phyloP scores from a whole-genome alignment of 2,329 filamentous ascomycete species.

The Scytalidium sp. region DNA sequence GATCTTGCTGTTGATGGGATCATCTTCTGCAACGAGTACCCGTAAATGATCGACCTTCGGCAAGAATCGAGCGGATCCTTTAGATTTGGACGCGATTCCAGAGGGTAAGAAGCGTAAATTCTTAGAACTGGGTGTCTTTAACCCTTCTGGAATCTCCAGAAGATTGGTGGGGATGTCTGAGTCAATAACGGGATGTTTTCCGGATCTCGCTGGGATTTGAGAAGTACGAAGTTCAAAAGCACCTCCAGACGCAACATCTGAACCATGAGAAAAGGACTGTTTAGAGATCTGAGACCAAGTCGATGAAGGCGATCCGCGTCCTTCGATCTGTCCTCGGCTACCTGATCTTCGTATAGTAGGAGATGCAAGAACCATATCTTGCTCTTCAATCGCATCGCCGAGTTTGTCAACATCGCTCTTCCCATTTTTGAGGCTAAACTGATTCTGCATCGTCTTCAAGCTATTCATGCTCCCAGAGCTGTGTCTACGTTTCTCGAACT shows the following conservation, averaged over 20 bases:
- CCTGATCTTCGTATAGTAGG: conserved; percentile 37
- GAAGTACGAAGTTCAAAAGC: not conserved
- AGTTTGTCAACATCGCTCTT: conserved; percentile 66
- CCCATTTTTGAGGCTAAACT: conserved; percentile 36
- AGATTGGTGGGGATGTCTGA: not conserved
- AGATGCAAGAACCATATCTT: conserved; percentile 19
- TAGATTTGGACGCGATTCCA: not conserved
- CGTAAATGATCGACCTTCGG: conserved; percentile 27
- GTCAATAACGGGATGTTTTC: not conserved
- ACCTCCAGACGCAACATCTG: not conserved
- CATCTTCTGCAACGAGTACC: conserved; percentile 82
- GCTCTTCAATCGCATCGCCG: conserved; percentile 55
- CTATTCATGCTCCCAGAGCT: conserved; percentile 16
- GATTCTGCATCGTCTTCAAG: conserved; percentile 18
- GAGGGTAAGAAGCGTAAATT: not conserved
- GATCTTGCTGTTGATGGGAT: conserved; percentile 82
- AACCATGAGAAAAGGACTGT: not conserved
- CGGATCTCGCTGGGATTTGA: not conserved
- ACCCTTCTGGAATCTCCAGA: not conserved
- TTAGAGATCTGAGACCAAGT: not conserved
- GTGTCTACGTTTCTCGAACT: not conserved
- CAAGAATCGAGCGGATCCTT: not conserved
- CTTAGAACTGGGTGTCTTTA: not conserved
- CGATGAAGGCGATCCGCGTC: not conserved
- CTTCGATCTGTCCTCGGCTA: conserved; percentile 11